Percentiles rank a stretch among this genome's conserved stretches.
phyloP scores from a whole-genome alignment of 805 yeast species.

The Ogataea methanolica region DNA sequence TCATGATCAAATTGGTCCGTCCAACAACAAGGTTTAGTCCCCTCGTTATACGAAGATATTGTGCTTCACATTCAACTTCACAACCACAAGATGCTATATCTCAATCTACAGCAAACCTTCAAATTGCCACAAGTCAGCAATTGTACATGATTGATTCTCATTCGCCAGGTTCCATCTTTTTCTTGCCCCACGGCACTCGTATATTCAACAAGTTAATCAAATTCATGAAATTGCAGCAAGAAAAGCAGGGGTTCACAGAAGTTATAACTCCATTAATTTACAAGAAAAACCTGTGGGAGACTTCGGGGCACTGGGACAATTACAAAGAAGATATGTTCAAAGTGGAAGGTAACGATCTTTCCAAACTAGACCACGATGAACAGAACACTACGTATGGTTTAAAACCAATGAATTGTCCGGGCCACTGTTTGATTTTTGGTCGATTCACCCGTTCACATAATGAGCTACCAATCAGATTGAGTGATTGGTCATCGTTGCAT shows the following conservation, averaged over 20 bases:
- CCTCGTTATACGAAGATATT: constrained; percentile 2
- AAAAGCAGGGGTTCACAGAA: constrained; percentile 79
- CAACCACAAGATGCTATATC: constrained; percentile 14
- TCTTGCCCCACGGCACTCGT: constrained; percentile 88
- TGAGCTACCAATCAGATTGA: constrained; percentile 78
- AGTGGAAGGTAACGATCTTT: constrained; percentile 57
- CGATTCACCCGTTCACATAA: constrained; percentile 74
- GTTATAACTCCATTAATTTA: constrained; percentile 90
- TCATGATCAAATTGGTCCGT: no score
- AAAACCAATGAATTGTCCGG: constrained; percentile 75
- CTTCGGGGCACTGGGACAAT: constrained; percentile 87
- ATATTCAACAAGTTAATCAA: constrained; percentile 72
- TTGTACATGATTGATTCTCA: constrained; percentile 73
- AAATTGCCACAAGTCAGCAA: constrained; percentile 62
- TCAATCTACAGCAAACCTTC: constrained; percentile 31
- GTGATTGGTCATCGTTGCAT: constrained; percentile 90
- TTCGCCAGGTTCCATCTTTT: constrained; percentile 91
- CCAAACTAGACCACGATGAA: constrained; percentile 32
- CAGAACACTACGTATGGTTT: constrained; percentile 55
- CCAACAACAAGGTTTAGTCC: no score
- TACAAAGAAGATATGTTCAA: constrained; percentile 89
- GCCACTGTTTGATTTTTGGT: constrained; percentile 77
- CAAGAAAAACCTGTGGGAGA: constrained; percentile 79
- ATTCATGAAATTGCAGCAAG: constrained; percentile 84
- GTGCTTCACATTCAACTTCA: constrained; percentile 2